A percentile compares a stretch with the other conserved stretches of the same genome.
phyloP scores from a whole-genome alignment of 768 basidiomycete genomes.

The Austroboletus eburneus region DNA sequence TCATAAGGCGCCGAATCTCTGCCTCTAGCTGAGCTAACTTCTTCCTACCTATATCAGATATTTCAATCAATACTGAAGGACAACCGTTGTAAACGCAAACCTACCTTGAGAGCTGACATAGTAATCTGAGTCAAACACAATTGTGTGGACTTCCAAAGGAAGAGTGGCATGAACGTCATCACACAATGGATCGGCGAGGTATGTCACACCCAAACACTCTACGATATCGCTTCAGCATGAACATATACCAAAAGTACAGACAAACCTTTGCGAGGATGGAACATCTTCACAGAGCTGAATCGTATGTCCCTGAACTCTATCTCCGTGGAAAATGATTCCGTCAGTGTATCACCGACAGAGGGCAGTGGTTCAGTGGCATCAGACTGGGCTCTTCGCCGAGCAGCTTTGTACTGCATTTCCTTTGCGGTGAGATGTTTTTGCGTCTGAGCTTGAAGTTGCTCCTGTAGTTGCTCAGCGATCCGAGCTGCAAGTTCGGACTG shows the following conservation, averaged over 20 bases:
- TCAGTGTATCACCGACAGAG: slow-evolving; percentile 44
- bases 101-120: slow-evolving; percentile 63
- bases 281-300: slow-evolving; percentile 66
- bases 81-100: not conserved
- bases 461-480: slow-evolving; percentile 56
- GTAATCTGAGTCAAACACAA: slow-evolving; percentile 65
- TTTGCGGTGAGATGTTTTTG: slow-evolving; percentile 46
- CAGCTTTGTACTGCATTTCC: slow-evolving; percentile 47
- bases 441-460: slow-evolving; percentile 63
- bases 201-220: slow-evolving; percentile 65
- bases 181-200: slow-evolving; percentile 71
- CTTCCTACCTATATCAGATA: slow-evolving; percentile 45
- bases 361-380: slow-evolving; percentile 68
- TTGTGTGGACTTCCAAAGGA: slow-evolving; percentile 63
- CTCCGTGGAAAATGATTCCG: slow-evolving; percentile 56
- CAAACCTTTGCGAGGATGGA: slow-evolving; percentile 66
- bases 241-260: slow-evolving; percentile 1
- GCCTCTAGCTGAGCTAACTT: slow-evolving; percentile 64
- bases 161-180: slow-evolving; percentile 56
- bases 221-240: not conserved
- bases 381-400: slow-evolving; percentile 62
- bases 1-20: slow-evolving; percentile 58
- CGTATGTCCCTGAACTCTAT: slow-evolving; percentile 54
- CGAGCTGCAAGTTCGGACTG: slow-evolving; percentile 48
- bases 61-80: not conserved